A percentile compares a stretch with the other conserved stretches of the same genome.
Conservation (phyloP, 2,329 filamentous ascomycete species). For the Mycocentrospora acerina region DNA sequence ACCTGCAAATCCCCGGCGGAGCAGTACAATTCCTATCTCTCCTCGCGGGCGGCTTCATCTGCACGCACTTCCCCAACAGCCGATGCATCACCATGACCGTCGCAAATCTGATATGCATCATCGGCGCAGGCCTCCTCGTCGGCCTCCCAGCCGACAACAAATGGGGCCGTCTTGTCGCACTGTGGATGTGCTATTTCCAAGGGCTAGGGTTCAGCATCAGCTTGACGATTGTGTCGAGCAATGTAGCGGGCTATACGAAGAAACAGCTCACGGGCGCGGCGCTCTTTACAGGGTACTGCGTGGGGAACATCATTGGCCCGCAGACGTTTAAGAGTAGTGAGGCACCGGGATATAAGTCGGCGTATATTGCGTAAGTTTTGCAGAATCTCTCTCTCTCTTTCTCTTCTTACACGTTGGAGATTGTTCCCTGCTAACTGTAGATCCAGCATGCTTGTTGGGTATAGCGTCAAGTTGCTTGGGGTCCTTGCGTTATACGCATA, state of each 20-base stretch:
- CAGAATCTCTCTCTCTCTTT: neutral
- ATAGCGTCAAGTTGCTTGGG: constrained; percentile 42
- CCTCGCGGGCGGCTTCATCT: constrained; percentile 32
- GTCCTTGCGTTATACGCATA: constrained; percentile 39
- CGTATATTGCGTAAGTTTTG: constrained; percentile 13
- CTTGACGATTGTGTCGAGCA: constrained; percentile 45
- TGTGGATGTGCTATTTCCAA: constrained; percentile 48
- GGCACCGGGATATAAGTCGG: constrained; percentile 36
- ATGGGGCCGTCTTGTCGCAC: constrained; percentile 34
- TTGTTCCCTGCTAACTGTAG: neutral
- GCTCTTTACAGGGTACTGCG: constrained; percentile 46
- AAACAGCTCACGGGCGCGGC: constrained; percentile 59
- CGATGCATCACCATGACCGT: constrained; percentile 33
- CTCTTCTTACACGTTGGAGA: too few relatives aligned
- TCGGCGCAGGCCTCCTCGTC: constrained; percentile 21
- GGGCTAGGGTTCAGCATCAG: constrained; percentile 38
- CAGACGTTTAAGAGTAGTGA: constrained; percentile 45
- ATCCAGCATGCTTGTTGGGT: constrained; percentile 40
- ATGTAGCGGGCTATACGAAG: constrained; percentile 42
- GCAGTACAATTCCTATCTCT: constrained; percentile 44
- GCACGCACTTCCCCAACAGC: constrained; percentile 14
- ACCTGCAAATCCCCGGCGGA: constrained; percentile 62
- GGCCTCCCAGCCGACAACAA: constrained; percentile 16
- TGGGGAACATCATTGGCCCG: constrained; percentile 46
- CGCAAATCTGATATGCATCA: constrained; percentile 34